Conservation (phyloP, 164 flowering plant genomes). For the Paratinospora sagittata region DNA sequence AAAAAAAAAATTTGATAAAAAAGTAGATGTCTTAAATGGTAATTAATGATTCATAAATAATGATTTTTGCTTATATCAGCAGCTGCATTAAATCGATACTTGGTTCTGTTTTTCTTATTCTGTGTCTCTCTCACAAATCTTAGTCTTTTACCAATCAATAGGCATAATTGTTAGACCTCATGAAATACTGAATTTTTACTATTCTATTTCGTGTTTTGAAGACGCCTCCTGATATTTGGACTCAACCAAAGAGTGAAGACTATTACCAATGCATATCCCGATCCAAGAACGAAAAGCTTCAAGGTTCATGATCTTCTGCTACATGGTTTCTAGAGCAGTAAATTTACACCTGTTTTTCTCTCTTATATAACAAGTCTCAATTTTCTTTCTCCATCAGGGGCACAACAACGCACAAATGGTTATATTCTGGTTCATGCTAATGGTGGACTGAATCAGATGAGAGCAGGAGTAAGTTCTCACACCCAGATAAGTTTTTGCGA, state of each 20-base stretch:
- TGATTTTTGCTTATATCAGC: no score
- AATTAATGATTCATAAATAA: no score
- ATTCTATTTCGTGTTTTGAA: constrained; percentile 17
- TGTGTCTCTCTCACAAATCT: no score
- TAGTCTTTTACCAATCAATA: no score
- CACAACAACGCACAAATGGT: constrained; percentile 47
- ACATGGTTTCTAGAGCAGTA: neutral
- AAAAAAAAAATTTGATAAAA: no score
- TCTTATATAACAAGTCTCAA: neutral
- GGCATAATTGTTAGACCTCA: no score
- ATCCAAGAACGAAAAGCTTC: constrained; percentile 27
- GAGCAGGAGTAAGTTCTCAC: constrained; percentile 68
- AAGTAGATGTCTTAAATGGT: no score
- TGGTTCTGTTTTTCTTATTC: no score
- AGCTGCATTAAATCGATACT: no score
- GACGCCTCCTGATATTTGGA: constrained; percentile 69
- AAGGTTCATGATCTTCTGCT: neutral
- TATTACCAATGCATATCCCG: constrained; percentile 49
- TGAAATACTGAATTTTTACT: neutral
- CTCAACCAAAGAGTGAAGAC: constrained; percentile 60
- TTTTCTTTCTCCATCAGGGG: constrained; percentile 24
- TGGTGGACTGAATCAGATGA: constrained; percentile 97
- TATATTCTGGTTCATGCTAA: constrained; percentile 80
- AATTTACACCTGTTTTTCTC: no score
- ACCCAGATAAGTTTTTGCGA: neutral